These are phyloP conservation scores for Onygenales sp. DNA, from an alignment of 2,329 filamentous ascomycete species.

Conservation along the genomic window DNA sequence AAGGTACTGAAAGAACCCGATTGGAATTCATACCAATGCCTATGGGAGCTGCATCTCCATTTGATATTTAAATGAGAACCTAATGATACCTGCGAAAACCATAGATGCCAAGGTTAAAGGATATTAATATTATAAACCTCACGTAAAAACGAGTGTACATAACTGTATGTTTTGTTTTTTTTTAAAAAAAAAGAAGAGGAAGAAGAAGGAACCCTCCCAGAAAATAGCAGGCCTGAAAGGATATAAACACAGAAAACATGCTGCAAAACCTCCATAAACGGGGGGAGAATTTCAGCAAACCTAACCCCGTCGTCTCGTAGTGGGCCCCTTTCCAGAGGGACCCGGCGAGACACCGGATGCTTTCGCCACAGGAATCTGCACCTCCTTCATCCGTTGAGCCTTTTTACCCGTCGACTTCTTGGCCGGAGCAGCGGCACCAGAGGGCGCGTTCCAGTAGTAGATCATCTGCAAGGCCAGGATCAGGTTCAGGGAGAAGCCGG, in stretches of 20 bases:
- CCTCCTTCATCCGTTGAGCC: constrained; percentile 18
- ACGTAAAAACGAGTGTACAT: too few species aligned
- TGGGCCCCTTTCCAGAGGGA: constrained; percentile 40
- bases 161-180: too few species aligned
- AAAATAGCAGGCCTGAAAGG: not conserved
- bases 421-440: constrained; percentile 5
- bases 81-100: not conserved
- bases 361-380: constrained; percentile 21
- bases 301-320: constrained; percentile 46
- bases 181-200: too few species aligned
- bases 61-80: too few species aligned
- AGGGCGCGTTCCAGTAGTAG: constrained; percentile 79
- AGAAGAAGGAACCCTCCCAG: too few species aligned
- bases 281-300: not conserved
- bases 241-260: not conserved
- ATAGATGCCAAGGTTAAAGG: not conserved
- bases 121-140: not conserved
- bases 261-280: not conserved
- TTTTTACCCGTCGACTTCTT: constrained; percentile 23
- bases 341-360: constrained; percentile 35
- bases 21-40: too few species aligned
- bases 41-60: too few species aligned
- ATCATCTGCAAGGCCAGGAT: constrained; percentile 84
- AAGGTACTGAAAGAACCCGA: too few species aligned
- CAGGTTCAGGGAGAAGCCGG: constrained; percentile 81